These are phyloP conservation scores for Neoboletus magnificus DNA, from an alignment of 768 basidiomycete genomes.

Conservation along the genomic window DNA sequence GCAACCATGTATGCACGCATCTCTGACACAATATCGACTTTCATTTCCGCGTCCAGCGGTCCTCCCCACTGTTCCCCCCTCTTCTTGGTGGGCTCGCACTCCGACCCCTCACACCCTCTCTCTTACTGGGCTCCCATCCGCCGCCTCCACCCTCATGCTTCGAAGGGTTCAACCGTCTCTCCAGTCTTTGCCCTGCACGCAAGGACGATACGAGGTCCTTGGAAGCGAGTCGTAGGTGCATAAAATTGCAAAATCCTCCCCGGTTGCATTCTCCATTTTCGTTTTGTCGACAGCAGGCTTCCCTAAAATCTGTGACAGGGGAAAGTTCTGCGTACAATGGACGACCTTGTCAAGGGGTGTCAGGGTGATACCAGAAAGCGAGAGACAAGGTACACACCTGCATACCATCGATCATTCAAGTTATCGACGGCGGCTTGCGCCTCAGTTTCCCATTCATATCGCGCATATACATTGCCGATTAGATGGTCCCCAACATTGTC, in stretches of 20 bases:
- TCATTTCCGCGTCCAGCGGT: constrained; percentile 70
- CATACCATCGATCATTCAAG: constrained; percentile 97
- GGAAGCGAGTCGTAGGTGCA: constrained; percentile 90
- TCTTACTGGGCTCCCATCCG: constrained; percentile 80
- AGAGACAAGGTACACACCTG: constrained; percentile 48
- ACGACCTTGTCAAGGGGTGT: constrained; percentile 54
- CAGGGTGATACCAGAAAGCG: constrained; percentile 3
- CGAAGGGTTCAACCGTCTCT: constrained; percentile 69
- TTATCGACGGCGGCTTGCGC: constrained; percentile 90
- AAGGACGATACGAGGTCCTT: constrained; percentile 78
- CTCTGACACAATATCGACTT: not conserved
- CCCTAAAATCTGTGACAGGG: constrained; percentile 97
- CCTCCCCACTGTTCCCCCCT: constrained; percentile 66
- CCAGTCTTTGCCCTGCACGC: constrained; percentile 78
- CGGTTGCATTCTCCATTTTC: constrained; percentile 98
- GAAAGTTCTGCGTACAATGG: constrained; percentile 97
- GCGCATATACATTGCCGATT: constrained; percentile 95
- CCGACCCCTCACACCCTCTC: constrained; percentile 61
- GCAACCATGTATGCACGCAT: not conserved
- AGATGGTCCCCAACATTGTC: constrained; percentile 99
- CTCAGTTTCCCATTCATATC: constrained; percentile 98
- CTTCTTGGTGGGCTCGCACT: constrained; percentile 71
- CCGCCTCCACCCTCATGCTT: constrained; percentile 65
- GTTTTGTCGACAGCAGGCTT: constrained; percentile 98
- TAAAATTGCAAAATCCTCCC: constrained; percentile 98